These are phyloP conservation scores for Leccinum ochraceum DNA, from an alignment of 768 basidiomycete species.

Conservation along the genomic window DNA sequence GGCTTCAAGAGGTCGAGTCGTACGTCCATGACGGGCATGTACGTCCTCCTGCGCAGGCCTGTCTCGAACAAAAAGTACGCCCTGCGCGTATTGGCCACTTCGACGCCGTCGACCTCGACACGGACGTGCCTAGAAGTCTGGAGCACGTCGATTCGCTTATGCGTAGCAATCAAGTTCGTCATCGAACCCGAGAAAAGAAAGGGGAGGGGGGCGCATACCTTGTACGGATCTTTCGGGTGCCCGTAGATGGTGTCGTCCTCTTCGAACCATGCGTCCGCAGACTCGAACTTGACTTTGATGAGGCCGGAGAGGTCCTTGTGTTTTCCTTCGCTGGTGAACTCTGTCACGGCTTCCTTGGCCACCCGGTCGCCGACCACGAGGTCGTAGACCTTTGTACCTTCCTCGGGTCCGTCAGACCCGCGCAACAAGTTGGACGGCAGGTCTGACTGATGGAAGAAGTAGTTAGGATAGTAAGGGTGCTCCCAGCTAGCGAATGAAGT, in stretches of 20 bases:
- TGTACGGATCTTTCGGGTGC: constrained; percentile 71
- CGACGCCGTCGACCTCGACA: constrained; percentile 59
- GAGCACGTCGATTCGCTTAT: constrained; percentile 60
- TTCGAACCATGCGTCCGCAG: constrained; percentile 67
- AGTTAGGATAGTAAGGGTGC: constrained; percentile 50
- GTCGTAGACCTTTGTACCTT: constrained; percentile 43
- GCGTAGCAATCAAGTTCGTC: neutral
- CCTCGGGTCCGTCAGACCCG: constrained; percentile 31
- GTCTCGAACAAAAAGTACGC: constrained; percentile 63
- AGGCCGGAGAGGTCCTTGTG: constrained; percentile 46
- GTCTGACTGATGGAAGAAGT: constrained; percentile 52
- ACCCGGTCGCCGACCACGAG: constrained; percentile 43
- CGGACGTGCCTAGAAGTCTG: constrained; percentile 62
- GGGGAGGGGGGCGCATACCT: constrained; percentile 41
- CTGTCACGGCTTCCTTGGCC: constrained; percentile 42
- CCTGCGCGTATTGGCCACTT: constrained; percentile 56
- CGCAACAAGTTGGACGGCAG: constrained; percentile 45
- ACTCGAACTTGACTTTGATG: constrained; percentile 48
- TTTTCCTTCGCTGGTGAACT: constrained; percentile 30
- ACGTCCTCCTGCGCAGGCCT: constrained; percentile 53
- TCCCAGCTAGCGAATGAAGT: constrained; percentile 50
- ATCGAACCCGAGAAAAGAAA: neutral
- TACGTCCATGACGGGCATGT: constrained; percentile 60
- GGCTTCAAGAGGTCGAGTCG: constrained; percentile 49
- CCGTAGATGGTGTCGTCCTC: constrained; percentile 62